Evolutionary conservation across 192 early-diverging fungal genomes (phyloP).

Genomic region (Piromyces finnis): DNA sequence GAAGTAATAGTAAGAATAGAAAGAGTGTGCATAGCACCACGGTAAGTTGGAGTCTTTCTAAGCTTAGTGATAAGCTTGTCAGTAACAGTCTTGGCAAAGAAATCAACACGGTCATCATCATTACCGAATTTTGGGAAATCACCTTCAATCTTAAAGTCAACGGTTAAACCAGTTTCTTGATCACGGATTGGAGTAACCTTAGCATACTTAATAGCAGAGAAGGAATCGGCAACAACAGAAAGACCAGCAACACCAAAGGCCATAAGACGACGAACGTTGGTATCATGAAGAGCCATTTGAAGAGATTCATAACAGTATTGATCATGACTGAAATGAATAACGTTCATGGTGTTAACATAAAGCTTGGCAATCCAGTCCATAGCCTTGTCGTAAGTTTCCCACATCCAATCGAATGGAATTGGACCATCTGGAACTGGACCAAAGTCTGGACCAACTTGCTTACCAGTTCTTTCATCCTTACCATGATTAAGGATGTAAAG

Average conservation of each 20-base stretch:
- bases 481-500: no score
- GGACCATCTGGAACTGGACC: background rate
- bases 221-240: conserved; percentile 5
- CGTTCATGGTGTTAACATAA: conserved; percentile 10
- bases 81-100: no score
- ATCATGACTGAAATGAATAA: conserved; percentile 7
- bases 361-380: conserved; percentile 8
- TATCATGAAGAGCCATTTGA: conserved; percentile 7
- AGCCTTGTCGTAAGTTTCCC: conserved; percentile 3
- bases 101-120: no score
- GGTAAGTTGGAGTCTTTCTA: conserved; percentile 7
- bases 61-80: conserved; percentile 3
- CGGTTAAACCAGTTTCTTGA: conserved; percentile 8
- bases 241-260: conserved; percentile 8
- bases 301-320: no score
- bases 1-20: no score
- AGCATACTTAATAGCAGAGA: conserved; percentile 6
- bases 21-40: conserved; percentile 6
- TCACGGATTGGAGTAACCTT: conserved; percentile 6
- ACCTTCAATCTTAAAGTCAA: conserved; percentile 7
- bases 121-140: no score
- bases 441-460: conserved; percentile 6
- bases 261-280: conserved; percentile 7
- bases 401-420: no score
- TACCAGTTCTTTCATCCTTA: background rate